These are phyloP conservation scores for Backusella macrospora DNA, from an alignment of 192 early-diverging fungal species.

Conservation along the genomic window DNA sequence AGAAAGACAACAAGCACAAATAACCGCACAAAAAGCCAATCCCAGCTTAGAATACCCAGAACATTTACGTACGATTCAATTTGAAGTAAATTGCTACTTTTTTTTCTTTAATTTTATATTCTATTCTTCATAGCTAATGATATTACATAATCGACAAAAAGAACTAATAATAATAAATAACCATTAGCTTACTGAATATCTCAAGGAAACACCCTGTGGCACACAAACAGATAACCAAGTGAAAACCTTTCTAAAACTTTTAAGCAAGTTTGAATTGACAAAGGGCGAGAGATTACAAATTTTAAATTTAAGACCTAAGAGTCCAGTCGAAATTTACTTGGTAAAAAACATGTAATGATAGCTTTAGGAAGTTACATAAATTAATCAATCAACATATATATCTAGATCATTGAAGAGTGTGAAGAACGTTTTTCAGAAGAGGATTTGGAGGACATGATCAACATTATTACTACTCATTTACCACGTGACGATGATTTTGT, in stretches of 20 bases:
- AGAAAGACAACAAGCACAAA: constrained; percentile 55
- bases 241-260: constrained; percentile 41
- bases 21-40: constrained; percentile 38
- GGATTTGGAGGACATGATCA: constrained; percentile 54
- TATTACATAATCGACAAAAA: not conserved
- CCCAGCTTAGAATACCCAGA: constrained; percentile 54
- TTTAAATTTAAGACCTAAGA: constrained; percentile 68
- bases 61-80: constrained; percentile 67
- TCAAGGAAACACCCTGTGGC: constrained; percentile 59
- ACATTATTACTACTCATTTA: constrained; percentile 48
- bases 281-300: constrained; percentile 78
- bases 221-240: constrained; percentile 62
- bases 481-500: constrained; percentile 54
- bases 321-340: constrained; percentile 64
- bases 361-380: not conserved
- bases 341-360: constrained; percentile 45
- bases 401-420: constrained; percentile 69
- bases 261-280: constrained; percentile 59
- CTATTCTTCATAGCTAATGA: not conserved
- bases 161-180: not conserved
- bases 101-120: too few relatives aligned
- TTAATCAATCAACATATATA: not conserved
- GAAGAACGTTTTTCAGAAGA: constrained; percentile 63
- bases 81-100: constrained; percentile 48
- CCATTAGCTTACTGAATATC: constrained; percentile 53